phyloP scores from a whole-genome alignment of 1,284 basidiomycete species.

The Moesziomyces antarcticus region DNA sequence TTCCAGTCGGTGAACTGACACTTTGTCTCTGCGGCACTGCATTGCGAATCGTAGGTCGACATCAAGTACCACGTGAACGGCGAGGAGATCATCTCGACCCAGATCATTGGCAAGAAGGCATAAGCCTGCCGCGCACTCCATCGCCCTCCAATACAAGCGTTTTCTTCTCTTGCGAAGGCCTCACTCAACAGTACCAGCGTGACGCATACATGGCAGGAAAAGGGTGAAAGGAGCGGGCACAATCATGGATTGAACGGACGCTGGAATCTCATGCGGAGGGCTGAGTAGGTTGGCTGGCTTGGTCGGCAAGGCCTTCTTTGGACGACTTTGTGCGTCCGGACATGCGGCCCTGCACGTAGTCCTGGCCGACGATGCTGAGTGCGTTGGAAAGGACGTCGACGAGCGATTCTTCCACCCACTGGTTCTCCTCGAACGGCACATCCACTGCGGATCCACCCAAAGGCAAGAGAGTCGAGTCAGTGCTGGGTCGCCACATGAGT shows the following conservation, averaged over 20 bases:
- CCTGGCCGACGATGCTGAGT: conserved; percentile 59
- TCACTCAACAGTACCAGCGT: background rate
- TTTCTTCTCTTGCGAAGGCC: conserved; percentile 6
- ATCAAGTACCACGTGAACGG: conserved; percentile 62
- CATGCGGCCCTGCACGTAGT: conserved; percentile 61
- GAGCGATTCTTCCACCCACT: conserved; percentile 65
- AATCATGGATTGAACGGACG: background rate
- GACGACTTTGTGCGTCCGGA: conserved; percentile 47
- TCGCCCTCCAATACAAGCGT: conserved; percentile 19
- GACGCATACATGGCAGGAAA: background rate
- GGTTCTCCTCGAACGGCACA: conserved; percentile 59
- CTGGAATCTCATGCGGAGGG: conserved; percentile 1
- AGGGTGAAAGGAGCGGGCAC: background rate
- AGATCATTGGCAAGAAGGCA: conserved; percentile 59
- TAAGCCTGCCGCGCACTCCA: conserved; percentile 2
- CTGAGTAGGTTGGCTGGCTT: conserved; percentile 2
- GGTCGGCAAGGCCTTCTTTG: conserved; percentile 34
- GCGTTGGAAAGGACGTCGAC: conserved; percentile 63
- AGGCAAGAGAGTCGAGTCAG: conserved; percentile 5
- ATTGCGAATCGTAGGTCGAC: conserved; percentile 45
- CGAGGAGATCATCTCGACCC: conserved; percentile 59
- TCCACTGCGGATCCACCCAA: conserved; percentile 44
- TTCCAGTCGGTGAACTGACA: conserved; percentile 10
- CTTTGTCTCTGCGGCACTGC: background rate
- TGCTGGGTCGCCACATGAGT: too few relatives aligned